Percentiles rank a stretch among this genome's conserved stretches.
These are phyloP conservation scores for Mycosphaerella arachidis DNA, from an alignment of 2,329 filamentous ascomycete species.

Conservation along the genomic window DNA sequence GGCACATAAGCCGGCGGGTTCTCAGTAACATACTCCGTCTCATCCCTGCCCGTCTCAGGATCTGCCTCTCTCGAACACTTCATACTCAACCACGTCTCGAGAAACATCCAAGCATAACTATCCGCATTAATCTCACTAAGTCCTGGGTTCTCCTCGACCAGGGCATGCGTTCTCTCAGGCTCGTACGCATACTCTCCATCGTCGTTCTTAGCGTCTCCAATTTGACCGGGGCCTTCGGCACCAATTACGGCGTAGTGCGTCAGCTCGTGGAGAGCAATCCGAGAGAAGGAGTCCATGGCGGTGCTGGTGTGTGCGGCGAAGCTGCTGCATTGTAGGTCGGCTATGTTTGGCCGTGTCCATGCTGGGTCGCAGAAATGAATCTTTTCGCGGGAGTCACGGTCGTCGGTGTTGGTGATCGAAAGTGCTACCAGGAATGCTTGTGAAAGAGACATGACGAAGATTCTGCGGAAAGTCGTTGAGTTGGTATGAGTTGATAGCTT, in stretches of 20 bases:
- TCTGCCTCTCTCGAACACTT: neutral
- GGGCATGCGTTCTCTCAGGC: constrained; percentile 11
- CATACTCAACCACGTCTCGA: constrained; percentile 5
- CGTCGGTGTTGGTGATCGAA: constrained; percentile 11
- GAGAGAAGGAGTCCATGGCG: constrained; percentile 18
- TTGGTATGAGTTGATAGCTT: neutral
- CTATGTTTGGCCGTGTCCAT: constrained; percentile 3
- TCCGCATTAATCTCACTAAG: constrained; percentile 15
- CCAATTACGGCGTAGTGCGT: constrained; percentile 19
- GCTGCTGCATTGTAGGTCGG: constrained; percentile 9
- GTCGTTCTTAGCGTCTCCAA: constrained; percentile 9
- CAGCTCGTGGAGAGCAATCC: constrained; percentile 19
- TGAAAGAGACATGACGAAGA: neutral
- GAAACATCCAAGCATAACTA: constrained; percentile 20
- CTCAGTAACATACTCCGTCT: neutral
- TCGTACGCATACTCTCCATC: constrained; percentile 13
- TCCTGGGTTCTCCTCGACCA: constrained; percentile 16
- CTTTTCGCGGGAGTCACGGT: constrained; percentile 14
- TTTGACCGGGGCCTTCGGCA: constrained; percentile 1
- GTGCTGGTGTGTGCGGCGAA: constrained; percentile 15
- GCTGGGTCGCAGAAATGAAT: constrained; percentile 19
- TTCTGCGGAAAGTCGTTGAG: neutral
- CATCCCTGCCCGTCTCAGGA: neutral
- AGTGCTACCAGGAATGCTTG: neutral
- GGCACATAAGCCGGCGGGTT: neutral